A percentile compares a stretch with the other conserved stretches of the same genome.
phyloP scores from a whole-genome alignment of 2,329 filamentous ascomycete genomes.

The Metarhizium robertsii region DNA sequence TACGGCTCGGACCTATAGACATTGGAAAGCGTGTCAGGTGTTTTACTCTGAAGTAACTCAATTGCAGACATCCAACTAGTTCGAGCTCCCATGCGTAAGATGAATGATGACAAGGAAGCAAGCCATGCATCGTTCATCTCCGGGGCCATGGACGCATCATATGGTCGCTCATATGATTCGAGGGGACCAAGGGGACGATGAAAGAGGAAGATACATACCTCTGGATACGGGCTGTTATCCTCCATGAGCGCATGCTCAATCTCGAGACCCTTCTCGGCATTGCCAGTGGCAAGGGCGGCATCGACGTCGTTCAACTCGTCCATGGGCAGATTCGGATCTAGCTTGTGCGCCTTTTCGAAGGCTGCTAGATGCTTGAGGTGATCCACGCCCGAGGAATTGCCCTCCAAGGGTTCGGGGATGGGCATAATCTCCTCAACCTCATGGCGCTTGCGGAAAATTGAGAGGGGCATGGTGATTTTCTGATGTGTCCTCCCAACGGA shows the following conservation, averaged over 20 bases:
- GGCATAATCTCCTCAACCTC: constrained; percentile 36
- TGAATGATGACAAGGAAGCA: not conserved
- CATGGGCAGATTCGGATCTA: constrained; percentile 57
- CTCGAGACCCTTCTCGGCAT: constrained; percentile 45
- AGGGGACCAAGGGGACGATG: not conserved
- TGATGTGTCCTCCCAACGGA: not conserved
- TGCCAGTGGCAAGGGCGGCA: constrained; percentile 42
- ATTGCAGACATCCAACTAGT: not conserved
- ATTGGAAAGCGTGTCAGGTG: not conserved
- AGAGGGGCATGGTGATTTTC: constrained; percentile 19
- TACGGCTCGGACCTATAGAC: constrained; percentile 48
- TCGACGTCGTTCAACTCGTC: constrained; percentile 53
- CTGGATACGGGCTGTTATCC: constrained; percentile 59
- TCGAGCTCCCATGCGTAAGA: not conserved
- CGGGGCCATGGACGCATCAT: not conserved
- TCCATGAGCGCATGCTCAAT: constrained; percentile 50
- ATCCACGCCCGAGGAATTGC: constrained; percentile 30
- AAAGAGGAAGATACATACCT: constrained; percentile 31
- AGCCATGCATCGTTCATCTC: not conserved
- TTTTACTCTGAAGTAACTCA: not conserved
- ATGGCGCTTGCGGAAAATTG: constrained; percentile 35
- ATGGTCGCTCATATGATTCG: not conserved
- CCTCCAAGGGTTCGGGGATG: constrained; percentile 28
- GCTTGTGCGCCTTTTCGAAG: constrained; percentile 51
- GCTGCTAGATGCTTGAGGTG: constrained; percentile 39